Percentiles rank a stretch among this genome's conserved stretches.
Conservation (phyloP, 2,329 filamentous ascomycete genomes). For the Escovopsis sp. region DNA sequence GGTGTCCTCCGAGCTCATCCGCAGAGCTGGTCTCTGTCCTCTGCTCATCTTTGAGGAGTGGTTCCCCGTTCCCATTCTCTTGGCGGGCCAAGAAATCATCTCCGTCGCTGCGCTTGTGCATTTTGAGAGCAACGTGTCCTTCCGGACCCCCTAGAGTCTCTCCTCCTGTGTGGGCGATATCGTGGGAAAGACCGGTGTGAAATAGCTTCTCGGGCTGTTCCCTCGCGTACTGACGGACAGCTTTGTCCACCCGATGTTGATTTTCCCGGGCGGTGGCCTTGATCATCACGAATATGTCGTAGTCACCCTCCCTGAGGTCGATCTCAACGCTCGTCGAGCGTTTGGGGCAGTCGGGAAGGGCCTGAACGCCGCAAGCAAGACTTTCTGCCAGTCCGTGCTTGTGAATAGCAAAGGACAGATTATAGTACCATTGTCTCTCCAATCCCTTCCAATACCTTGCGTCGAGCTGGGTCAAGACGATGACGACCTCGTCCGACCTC, state of each 20-base stretch:
- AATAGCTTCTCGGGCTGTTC: conserved; percentile 55
- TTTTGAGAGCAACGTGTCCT: conserved; percentile 28
- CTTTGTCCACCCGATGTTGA: conserved; percentile 43
- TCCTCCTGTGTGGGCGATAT: conserved; percentile 54
- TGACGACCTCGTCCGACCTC: conserved; percentile 32
- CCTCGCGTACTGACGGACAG: conserved; percentile 49
- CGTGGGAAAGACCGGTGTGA: conserved; percentile 53
- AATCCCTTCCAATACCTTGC: conserved; percentile 41
- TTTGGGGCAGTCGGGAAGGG: conserved; percentile 40
- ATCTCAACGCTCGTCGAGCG: conserved; percentile 67
- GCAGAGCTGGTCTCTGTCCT: conserved; percentile 8
- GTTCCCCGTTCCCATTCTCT: no score
- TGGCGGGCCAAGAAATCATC: no score
- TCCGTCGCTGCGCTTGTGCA: conserved; percentile 22
- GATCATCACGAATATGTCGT: conserved; percentile 62
- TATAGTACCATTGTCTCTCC: conserved; percentile 39
- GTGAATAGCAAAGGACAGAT: conserved; percentile 39
- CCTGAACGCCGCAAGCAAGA: no score
- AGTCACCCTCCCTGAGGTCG: conserved; percentile 56
- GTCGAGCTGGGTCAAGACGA: conserved; percentile 43
- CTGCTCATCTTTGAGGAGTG: conserved; percentile 40
- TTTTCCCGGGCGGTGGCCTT: conserved; percentile 44
- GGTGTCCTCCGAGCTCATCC: conserved; percentile 39
- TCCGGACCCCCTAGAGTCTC: conserved; percentile 32
- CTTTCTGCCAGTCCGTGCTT: conserved; percentile 35